phyloP scores from a whole-genome alignment of 164 flowering plant species.

The Vitis rupestris region DNA sequence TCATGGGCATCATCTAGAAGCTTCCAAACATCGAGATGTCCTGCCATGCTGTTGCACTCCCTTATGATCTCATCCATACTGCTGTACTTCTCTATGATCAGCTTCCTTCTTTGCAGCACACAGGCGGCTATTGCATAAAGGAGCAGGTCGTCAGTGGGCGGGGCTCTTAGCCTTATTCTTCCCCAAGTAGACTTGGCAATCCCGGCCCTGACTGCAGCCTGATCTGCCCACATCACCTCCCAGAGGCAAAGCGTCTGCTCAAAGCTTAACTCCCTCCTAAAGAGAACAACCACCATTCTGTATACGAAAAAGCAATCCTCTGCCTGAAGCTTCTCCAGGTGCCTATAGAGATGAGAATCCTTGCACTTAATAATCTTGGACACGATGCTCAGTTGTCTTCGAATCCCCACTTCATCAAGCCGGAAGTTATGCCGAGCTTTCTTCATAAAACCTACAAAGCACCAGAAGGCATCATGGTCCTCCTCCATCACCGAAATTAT shows the following conservation, averaged over 20 bases:
- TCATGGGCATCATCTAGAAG: constrained; percentile 79
- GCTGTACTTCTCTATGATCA: constrained; percentile 64
- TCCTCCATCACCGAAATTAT: constrained; percentile 68
- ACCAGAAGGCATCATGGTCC: constrained; percentile 86
- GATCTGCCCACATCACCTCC: constrained; percentile 99
- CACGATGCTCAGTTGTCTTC: constrained; percentile 69
- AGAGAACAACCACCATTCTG: constrained; percentile 91
- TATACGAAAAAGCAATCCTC: constrained; percentile 91
- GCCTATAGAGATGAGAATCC: constrained; percentile 75
- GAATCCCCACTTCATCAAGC: constrained; percentile 83
- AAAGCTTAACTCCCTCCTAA: constrained; percentile 76
- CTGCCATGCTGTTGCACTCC: constrained; percentile 82
- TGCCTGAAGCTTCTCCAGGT: constrained; percentile 77
- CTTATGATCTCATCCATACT: constrained; percentile 84
- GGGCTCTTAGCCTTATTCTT: constrained; percentile 54
- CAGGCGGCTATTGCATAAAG: constrained; percentile 79
- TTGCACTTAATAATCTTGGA: constrained; percentile 78
- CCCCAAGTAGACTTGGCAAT: constrained; percentile 77
- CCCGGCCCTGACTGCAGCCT: constrained; percentile 80
- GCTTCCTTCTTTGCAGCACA: constrained; percentile 66
- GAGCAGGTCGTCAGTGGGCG: constrained; percentile 49
- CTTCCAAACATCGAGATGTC: constrained; percentile 81
- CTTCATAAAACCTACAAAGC: constrained; percentile 86
- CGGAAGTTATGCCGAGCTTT: constrained; percentile 85
- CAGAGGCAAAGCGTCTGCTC: constrained; percentile 88